phyloP scores from a whole-genome alignment of 306 rosid species.

The Pyrus communis region DNA sequence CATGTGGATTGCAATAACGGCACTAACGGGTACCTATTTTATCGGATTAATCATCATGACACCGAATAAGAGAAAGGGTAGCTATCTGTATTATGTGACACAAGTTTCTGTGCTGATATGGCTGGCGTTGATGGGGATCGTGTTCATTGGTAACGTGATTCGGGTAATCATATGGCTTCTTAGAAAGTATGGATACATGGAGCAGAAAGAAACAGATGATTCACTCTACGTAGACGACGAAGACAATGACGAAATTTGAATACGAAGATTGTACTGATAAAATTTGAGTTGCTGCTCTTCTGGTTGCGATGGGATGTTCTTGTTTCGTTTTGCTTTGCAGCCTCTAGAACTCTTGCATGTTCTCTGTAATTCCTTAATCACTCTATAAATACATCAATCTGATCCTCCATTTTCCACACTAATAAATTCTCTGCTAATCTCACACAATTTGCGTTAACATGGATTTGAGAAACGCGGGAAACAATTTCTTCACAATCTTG shows the following conservation, averaged over 20 bases:
- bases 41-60: slow-evolving; percentile 12
- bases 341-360: not conserved
- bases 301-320: not conserved
- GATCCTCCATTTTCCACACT: not conserved
- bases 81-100: slow-evolving; percentile 5
- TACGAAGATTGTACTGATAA: not conserved
- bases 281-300: not conserved
- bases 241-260: slow-evolving; percentile 12
- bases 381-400: not conserved
- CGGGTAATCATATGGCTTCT: slow-evolving; percentile 9
- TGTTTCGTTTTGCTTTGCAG: not conserved
- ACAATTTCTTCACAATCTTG: slow-evolving; percentile 29
- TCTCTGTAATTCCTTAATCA: not conserved
- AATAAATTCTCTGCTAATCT: not conserved
- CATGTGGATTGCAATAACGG: slow-evolving; percentile 32
- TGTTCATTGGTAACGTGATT: slow-evolving; percentile 11
- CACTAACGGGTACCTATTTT: slow-evolving; percentile 9
- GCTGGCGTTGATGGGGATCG: slow-evolving; percentile 13
- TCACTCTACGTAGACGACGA: slow-evolving; percentile 4
- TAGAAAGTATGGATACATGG: slow-evolving; percentile 16
- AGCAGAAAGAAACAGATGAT: slow-evolving; percentile 2
- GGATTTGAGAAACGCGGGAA: slow-evolving; percentile 44
- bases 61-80: not conserved
- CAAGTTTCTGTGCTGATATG: slow-evolving; percentile 18
- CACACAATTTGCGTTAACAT: not conserved